Evolutionary conservation across 2,329 filamentous ascomycete species (phyloP).

Genomic region (Talaromyces pinophilus): DNA sequence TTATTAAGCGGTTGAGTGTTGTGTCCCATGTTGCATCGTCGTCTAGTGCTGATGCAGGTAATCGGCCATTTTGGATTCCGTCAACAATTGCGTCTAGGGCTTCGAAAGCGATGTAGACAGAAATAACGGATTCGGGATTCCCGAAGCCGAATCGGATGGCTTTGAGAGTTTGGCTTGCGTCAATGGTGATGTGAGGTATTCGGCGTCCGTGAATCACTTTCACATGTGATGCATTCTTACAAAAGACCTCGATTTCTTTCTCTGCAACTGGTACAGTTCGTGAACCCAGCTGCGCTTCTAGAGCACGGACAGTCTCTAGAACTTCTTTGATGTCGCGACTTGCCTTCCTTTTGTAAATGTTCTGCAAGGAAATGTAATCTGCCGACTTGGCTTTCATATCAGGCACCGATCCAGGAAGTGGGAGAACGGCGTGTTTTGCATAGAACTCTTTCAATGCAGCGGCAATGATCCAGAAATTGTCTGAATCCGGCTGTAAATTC

Average conservation of each 20-base stretch:
- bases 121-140: slow-evolving; percentile 61
- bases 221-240: slow-evolving; percentile 91
- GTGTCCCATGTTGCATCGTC: slow-evolving; percentile 37
- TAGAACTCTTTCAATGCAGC: slow-evolving; percentile 78
- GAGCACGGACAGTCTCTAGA: slow-evolving; percentile 60
- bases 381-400: slow-evolving; percentile 97
- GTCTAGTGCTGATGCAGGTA: slow-evolving; percentile 32
- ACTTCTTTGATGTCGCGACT: slow-evolving; percentile 76
- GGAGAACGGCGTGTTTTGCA: slow-evolving; percentile 69
- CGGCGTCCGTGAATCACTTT: slow-evolving; percentile 73
- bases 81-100: slow-evolving; percentile 49
- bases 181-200: slow-evolving; percentile 53
- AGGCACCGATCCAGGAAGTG: slow-evolving; percentile 81
- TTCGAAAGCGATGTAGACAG: slow-evolving; percentile 69
- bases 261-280: slow-evolving; percentile 56
- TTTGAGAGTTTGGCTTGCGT: slow-evolving; percentile 45
- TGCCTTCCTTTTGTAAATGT: slow-evolving; percentile 88
- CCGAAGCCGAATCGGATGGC: slow-evolving; percentile 42
- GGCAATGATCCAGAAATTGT: slow-evolving; percentile 87
- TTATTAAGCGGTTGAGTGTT: slow-evolving; percentile 34
- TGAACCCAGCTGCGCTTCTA: slow-evolving; percentile 55
- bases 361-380: slow-evolving; percentile 87
- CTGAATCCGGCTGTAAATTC: slow-evolving; percentile 48
- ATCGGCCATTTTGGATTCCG: slow-evolving; percentile 53
- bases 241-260: slow-evolving; percentile 84